phyloP scores from a whole-genome alignment of 192 early-diverging fungal genomes.

The Haplosporangium gracile region DNA sequence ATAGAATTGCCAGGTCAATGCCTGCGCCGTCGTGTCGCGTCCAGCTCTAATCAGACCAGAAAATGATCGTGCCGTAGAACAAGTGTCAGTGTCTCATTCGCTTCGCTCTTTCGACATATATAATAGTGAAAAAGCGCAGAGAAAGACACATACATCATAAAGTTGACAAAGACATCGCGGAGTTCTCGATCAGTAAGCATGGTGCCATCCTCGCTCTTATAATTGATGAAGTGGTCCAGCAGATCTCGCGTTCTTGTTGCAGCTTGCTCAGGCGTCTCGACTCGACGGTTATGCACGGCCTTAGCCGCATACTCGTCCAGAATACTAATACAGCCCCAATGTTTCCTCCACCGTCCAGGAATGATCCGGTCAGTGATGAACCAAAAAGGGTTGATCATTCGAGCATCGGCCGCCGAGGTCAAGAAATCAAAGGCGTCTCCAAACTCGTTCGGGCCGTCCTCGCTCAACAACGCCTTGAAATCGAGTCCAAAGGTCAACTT shows the following conservation, averaged over 20 bases:
- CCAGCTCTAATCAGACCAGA: constrained; percentile 43
- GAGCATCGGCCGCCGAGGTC: constrained; percentile 31
- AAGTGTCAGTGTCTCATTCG: background rate
- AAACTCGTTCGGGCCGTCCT: constrained; percentile 48
- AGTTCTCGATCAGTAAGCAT: constrained; percentile 55
- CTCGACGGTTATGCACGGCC: constrained; percentile 26
- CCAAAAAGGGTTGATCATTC: constrained; percentile 39
- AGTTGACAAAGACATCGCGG: constrained; percentile 63
- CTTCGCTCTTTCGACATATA: background rate
- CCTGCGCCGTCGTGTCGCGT: constrained; percentile 70
- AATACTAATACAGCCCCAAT: background rate
- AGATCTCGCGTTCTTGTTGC: constrained; percentile 30
- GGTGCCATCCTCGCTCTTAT: constrained; percentile 48
- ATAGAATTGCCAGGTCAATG: constrained; percentile 68
- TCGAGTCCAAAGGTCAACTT: constrained; percentile 42
- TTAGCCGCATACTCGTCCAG: constrained; percentile 34
- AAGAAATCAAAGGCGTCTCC: constrained; percentile 64
- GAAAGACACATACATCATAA: constrained; percentile 28
- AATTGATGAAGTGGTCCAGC: constrained; percentile 57
- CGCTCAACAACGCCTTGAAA: constrained; percentile 15
- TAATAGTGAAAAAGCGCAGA: background rate
- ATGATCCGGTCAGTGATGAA: constrained; percentile 36
- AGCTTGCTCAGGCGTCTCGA: constrained; percentile 12
- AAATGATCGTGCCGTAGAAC: background rate
- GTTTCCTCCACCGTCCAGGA: constrained; percentile 12